These are phyloP conservation scores for Roridomyces roridus DNA, from an alignment of 768 basidiomycete genomes.

Conservation along the genomic window DNA sequence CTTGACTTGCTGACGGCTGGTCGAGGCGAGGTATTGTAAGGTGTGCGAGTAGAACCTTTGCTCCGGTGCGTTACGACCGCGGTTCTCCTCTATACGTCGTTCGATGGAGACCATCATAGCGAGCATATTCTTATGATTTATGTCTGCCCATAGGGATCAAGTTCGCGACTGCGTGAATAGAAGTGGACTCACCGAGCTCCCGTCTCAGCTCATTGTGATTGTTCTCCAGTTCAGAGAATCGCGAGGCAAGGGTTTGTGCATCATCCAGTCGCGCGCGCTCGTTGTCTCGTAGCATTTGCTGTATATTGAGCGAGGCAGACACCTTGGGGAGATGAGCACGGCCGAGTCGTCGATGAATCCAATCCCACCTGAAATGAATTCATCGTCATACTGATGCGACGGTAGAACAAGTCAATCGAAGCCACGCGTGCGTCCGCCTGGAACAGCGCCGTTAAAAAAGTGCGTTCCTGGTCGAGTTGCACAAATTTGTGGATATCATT, in stretches of 20 bases:
- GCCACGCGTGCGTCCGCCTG: neutral
- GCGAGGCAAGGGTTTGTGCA: too few species aligned
- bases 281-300: too few species aligned
- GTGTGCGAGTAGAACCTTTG: conserved; percentile 1
- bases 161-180: too few species aligned
- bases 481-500: neutral
- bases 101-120: conserved; percentile 3
- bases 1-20: neutral
- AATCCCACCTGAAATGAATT: neutral
- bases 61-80: neutral
- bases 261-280: too few species aligned
- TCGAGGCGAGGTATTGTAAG: neutral
- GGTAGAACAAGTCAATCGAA: neutral
- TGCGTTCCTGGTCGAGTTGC: neutral
- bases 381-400: neutral
- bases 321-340: too few species aligned
- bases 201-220: too few species aligned
- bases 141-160: neutral
- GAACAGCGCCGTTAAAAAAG: neutral
- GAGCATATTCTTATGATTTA: neutral
- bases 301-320: neutral
- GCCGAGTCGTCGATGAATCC: too few species aligned
- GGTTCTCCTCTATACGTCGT: neutral
- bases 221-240: neutral
- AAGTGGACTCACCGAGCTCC: too few species aligned